A percentile compares a stretch with the other conserved stretches of the same genome.
Evolutionary conservation across 768 basidiomycete genomes (phyloP).

Genomic region (Phaeolepiota aurea): DNA sequence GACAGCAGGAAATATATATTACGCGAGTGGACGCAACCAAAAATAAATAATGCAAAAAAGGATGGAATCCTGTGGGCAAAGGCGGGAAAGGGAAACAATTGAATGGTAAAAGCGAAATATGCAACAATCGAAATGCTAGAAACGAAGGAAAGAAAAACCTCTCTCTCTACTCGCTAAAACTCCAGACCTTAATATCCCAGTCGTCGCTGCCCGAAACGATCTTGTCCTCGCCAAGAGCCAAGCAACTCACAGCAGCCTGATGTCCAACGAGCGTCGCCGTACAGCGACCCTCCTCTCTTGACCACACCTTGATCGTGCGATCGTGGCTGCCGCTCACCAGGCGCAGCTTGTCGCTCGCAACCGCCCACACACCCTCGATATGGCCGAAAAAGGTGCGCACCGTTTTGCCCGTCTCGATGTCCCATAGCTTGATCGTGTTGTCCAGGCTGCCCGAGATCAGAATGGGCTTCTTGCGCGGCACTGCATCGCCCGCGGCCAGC

Average conservation of each 20-base stretch:
- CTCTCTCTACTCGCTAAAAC: slow-evolving; percentile 35
- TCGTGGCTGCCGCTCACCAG: slow-evolving; percentile 93
- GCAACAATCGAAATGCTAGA: neutral
- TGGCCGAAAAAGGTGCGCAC: slow-evolving; percentile 88
- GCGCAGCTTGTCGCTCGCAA: slow-evolving; percentile 86
- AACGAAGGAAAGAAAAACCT: neutral
- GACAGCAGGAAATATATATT: too few relatives aligned
- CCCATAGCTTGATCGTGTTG: slow-evolving; percentile 95
- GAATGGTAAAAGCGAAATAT: neutral
- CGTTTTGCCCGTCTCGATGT: slow-evolving; percentile 77
- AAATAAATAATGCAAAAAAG: too few relatives aligned
- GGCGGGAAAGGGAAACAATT: too few relatives aligned
- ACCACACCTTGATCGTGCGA: slow-evolving; percentile 98
- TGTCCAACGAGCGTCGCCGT: slow-evolving; percentile 90
- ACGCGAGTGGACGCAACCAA: too few relatives aligned
- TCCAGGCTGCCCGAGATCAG: slow-evolving; percentile 88
- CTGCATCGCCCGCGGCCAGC: neutral
- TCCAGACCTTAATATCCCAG: slow-evolving; percentile 82
- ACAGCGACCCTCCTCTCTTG: slow-evolving; percentile 80
- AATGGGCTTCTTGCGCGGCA: slow-evolving; percentile 48
- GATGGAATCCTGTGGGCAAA: too few relatives aligned
- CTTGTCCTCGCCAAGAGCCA: slow-evolving; percentile 89
- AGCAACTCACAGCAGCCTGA: slow-evolving; percentile 86
- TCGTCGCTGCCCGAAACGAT: slow-evolving; percentile 97
- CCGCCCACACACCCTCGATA: slow-evolving; percentile 97